phyloP scores from a whole-genome alignment of 2,329 filamentous ascomycete genomes.

The Microcyclospora tardicrescens region DNA sequence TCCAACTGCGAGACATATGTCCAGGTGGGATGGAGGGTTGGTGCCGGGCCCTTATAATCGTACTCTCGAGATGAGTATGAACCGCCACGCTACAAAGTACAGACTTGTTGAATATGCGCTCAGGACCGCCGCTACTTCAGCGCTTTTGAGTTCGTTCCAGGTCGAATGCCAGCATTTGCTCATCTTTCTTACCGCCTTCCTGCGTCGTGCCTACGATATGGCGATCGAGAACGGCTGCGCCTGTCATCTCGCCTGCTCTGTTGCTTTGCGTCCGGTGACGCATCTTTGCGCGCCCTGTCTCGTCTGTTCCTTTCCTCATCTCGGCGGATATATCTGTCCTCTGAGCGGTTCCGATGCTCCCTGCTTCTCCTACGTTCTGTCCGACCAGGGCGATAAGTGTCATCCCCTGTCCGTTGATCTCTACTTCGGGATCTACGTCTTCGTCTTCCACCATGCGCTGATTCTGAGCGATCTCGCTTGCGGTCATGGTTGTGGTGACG shows the following conservation, averaged over 20 bases:
- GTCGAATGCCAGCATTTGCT: neutral
- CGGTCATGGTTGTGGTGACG: slow-evolving; percentile 7
- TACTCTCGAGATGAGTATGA: neutral
- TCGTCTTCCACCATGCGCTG: slow-evolving; percentile 6
- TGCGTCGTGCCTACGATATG: neutral
- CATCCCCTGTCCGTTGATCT: slow-evolving; percentile 4
- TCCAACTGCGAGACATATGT: slow-evolving; percentile 28
- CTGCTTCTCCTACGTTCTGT: no score
- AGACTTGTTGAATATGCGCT: no score
- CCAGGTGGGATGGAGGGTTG: slow-evolving; percentile 26
- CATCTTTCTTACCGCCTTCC: neutral
- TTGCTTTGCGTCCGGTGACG: neutral
- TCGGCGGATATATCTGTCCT: neutral
- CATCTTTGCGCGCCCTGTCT: neutral
- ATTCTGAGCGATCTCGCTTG: slow-evolving; percentile 9
- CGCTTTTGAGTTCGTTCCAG: no score
- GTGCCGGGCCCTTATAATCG: slow-evolving; percentile 5
- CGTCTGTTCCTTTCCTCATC: neutral
- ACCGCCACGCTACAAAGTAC: no score
- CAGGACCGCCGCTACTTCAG: no score
- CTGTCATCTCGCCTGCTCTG: neutral
- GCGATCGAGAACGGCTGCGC: neutral
- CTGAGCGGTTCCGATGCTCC: neutral
- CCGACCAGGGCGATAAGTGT: neutral
- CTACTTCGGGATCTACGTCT: slow-evolving; percentile 10